Conservation (phyloP, 2,329 filamentous ascomycete genomes). For the Trichoderma gracile region DNA sequence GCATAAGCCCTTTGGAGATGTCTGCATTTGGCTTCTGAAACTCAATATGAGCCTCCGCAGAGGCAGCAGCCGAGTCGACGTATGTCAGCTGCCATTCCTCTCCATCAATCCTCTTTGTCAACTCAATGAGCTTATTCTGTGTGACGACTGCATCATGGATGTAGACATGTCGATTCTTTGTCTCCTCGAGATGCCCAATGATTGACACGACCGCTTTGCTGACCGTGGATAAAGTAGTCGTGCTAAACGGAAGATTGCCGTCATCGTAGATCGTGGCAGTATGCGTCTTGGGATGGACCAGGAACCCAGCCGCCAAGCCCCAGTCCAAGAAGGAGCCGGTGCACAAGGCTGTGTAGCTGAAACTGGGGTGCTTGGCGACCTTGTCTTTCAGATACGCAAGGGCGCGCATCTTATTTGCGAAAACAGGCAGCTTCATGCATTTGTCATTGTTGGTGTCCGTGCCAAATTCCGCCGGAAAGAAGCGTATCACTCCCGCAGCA, state of each 20-base stretch:
- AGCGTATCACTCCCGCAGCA: conserved; percentile 2
- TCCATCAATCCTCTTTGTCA: not conserved
- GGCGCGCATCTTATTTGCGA: conserved; percentile 7
- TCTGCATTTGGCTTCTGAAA: not conserved
- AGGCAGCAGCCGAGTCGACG: not conserved
- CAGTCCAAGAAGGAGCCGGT: not conserved
- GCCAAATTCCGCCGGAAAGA: conserved; percentile 1
- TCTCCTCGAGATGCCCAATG: not conserved
- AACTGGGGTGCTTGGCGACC: not conserved
- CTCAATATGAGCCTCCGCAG: not conserved
- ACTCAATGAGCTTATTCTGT: not conserved
- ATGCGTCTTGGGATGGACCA: conserved; percentile 1
- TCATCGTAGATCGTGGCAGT: conserved; percentile 7
- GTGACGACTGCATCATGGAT: not conserved
- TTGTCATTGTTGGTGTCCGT: conserved; percentile 8
- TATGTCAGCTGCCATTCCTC: not conserved
- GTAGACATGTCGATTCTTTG: conserved; percentile 10
- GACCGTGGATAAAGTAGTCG: not conserved
- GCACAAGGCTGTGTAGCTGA: conserved; percentile 1
- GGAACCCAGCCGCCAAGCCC: conserved; percentile 1
- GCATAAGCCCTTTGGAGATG: not conserved
- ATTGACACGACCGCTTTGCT: not conserved
- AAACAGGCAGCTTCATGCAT: conserved; percentile 11
- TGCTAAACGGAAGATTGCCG: not conserved
- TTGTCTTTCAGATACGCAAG: not conserved